Evolutionary conservation across 495 filamentous ascomycete species (phyloP), one percentile per base, ranked within the genome.

Genomic region (Parachaetomium inaequale): DNA sequence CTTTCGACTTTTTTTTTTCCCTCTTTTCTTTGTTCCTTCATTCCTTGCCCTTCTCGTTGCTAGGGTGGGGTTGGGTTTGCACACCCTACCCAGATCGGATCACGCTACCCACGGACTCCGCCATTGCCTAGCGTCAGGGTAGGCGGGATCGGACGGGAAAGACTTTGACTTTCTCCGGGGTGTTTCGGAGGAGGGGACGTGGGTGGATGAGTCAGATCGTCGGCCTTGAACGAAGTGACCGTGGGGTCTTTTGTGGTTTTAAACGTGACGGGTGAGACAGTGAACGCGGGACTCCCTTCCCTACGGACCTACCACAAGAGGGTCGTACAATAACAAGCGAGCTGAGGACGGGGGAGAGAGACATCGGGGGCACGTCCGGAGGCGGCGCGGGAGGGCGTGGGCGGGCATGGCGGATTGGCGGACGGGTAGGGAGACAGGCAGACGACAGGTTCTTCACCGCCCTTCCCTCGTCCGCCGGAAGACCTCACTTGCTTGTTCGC

Each of bases 1-100:
- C 15, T 25, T 11, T 61, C 58, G 3, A 31, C 31, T 36, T 53
- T 32, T 53, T 54, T 62, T 31, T 59, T 53, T 64, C 47, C 40
- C 25, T 43, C 50, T 61, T 58, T 58, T 17, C 4, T 26, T 26
- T 17, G 10, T 29, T 51, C 57, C 12, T 58, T 56, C 5, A 32
- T 36, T 7, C 17, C 25, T 26, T 31, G 10, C 12, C 23, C 47
- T 50, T 50, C 26, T 49, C 45, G 21, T 14, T 25, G 45, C 45
- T 31, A 7, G 26, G 26, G 49, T 51, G 49, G 26, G 12, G n/a
- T 31, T n/a, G 12, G 25, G 26, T 51, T 51, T 51, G 26, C 49
- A 49, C 45, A 49, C 45, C 45, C 45, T 49, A 26, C 45, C 45
- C 45, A 49, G 45, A 49, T 25, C 45, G 45, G 45, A 49, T 49